These are phyloP conservation scores for Neonectria sp. DNA, from an alignment of 2,329 filamentous ascomycete species.

Conservation along the genomic window DNA sequence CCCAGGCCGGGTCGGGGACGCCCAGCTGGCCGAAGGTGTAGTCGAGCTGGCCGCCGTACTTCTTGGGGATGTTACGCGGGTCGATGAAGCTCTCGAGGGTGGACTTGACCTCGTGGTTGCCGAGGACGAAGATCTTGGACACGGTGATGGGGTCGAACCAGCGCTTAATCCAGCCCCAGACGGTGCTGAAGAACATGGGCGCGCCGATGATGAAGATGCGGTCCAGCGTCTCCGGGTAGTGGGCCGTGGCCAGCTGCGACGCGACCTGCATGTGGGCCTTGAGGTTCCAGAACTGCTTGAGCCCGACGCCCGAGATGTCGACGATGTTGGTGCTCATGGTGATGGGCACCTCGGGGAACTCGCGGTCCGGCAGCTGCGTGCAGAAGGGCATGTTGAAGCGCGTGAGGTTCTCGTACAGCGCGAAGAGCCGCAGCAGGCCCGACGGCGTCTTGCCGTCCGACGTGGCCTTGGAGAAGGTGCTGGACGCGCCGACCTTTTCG, in stretches of 20 bases:
- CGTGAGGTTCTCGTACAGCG: constrained; percentile 93
- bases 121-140: constrained; percentile 95
- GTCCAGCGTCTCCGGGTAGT: constrained; percentile 93
- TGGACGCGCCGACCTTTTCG: constrained; percentile 75
- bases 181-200: constrained; percentile 90
- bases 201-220: constrained; percentile 84
- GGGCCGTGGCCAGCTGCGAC: constrained; percentile 87
- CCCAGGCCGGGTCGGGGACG: constrained; percentile 76
- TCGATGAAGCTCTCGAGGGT: constrained; percentile 89
- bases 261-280: constrained; percentile 96
- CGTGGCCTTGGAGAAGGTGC: constrained; percentile 72
- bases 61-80: constrained; percentile 84
- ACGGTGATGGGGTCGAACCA: constrained; percentile 97
- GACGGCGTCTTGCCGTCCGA: constrained; percentile 77
- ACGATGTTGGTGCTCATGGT: constrained; percentile 96
- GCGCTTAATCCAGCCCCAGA: constrained; percentile 95
- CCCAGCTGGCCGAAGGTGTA: constrained; percentile 85
- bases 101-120: constrained; percentile 78
- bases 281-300: constrained; percentile 97
- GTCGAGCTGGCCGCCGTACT: constrained; percentile 90
- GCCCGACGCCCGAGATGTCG: constrained; percentile 87
- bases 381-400: constrained; percentile 90
- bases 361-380: constrained; percentile 80
- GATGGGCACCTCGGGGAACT: constrained; percentile 85
- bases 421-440: constrained; percentile 88